Conservation (phyloP, 495 filamentous ascomycete genomes). For the Aspergillus cavernicola region DNA sequence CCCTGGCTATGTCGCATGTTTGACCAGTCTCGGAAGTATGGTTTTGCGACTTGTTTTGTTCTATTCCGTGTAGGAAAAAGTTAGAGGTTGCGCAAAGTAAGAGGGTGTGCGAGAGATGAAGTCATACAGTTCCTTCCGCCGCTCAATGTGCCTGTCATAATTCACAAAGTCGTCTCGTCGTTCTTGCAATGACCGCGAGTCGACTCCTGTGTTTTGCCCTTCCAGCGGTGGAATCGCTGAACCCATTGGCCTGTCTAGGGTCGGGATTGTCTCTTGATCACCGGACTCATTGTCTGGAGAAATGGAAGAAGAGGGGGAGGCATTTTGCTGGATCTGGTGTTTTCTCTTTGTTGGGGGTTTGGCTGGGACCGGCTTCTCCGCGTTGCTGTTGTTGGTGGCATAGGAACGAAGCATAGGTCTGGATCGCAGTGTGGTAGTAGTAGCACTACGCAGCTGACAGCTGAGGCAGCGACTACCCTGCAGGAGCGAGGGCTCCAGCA, state of each 20-base stretch:
- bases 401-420: constrained; percentile 30
- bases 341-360: constrained; percentile 8
- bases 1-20: constrained; percentile 78
- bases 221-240: constrained; percentile 63
- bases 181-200: constrained; percentile 61
- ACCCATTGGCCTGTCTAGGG: constrained; percentile 77
- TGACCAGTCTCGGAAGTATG: constrained; percentile 91
- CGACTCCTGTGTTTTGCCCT: constrained; percentile 78
- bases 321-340: constrained; percentile 34
- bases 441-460: constrained; percentile 37
- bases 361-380: constrained; percentile 6
- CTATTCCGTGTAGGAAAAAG: constrained; percentile 22
- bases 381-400: constrained; percentile 23
- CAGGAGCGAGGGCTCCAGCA: constrained; percentile 25
- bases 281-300: constrained; percentile 30
- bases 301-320: constrained; percentile 16
- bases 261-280: constrained; percentile 59
- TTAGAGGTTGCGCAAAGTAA: constrained; percentile 2
- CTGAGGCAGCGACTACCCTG: constrained; percentile 34
- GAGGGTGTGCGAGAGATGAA: no score
- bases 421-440: constrained; percentile 18
- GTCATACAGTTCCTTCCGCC: constrained; percentile 68
- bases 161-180: constrained; percentile 77
- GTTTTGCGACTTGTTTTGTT: constrained; percentile 59
- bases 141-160: constrained; percentile 75